phyloP scores from a whole-genome alignment of 768 basidiomycete species.

The Collybiopsis luxurians region DNA sequence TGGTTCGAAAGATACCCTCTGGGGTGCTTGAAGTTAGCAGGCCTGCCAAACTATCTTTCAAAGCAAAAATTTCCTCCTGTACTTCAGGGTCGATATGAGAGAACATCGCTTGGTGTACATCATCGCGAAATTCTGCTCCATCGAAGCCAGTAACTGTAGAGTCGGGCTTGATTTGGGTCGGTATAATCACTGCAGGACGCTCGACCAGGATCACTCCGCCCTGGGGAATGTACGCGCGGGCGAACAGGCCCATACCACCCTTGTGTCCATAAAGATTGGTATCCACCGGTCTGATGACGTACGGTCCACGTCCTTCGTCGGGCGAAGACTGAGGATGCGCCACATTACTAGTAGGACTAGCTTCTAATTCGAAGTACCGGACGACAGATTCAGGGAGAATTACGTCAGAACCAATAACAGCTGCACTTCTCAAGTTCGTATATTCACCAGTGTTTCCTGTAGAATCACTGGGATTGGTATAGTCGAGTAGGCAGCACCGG shows the following conservation, averaged over 20 bases:
- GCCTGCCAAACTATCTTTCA: background rate
- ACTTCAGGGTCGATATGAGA: background rate
- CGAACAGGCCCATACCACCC: background rate
- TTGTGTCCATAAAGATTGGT: no score
- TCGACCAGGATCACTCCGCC: constrained; percentile 1
- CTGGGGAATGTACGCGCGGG: background rate
- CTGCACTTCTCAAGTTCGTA: background rate
- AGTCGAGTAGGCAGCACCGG: background rate
- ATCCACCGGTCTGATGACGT: background rate
- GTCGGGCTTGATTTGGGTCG: background rate
- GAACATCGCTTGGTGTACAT: background rate
- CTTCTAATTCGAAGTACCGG: background rate
- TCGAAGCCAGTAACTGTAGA: background rate
- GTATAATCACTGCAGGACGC: background rate
- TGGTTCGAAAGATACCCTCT: background rate
- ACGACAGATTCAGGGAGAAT: background rate
- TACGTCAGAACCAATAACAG: background rate
- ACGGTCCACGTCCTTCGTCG: background rate
- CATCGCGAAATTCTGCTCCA: background rate
- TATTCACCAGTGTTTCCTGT: background rate
- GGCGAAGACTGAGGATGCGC: background rate
- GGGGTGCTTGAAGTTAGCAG: background rate
- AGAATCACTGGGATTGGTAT: background rate
- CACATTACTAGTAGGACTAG: no score
- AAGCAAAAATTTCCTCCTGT: background rate